These are phyloP conservation scores for Metschnikowia borealis DNA, from an alignment of 805 yeast genomes.

Conservation along the genomic window DNA sequence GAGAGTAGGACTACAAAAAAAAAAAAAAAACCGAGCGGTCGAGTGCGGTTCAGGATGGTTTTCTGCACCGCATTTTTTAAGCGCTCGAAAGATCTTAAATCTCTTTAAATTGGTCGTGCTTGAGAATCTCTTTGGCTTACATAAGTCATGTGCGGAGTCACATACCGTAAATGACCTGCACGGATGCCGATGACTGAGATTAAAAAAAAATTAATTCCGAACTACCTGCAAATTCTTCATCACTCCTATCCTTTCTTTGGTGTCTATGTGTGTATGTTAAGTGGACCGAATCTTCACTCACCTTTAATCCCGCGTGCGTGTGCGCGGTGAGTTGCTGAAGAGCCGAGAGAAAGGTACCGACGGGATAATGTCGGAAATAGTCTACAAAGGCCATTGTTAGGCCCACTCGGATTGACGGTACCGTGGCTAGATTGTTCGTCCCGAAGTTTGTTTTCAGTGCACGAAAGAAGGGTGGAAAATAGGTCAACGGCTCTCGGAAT, in stretches of 20 bases:
- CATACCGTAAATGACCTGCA: slow-evolving; percentile 1
- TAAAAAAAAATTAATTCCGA: not conserved
- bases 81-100: slow-evolving; percentile 6
- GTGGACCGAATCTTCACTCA: not conserved
- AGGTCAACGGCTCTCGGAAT: not conserved
- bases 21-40: slow-evolving; percentile 2
- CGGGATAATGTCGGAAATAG: not conserved
- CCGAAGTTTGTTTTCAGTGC: not conserved
- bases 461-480: not conserved
- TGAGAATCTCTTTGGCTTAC: not conserved
- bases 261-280: not conserved
- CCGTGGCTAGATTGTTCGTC: not conserved
- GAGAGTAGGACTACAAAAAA: not conserved
- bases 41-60: slow-evolving; percentile 5
- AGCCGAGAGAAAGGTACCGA: not conserved
- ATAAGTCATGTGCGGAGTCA: slow-evolving; percentile 1
- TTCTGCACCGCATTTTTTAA: slow-evolving; percentile 4
- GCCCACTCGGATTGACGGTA: not conserved
- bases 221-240: not conserved
- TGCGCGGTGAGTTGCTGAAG: not conserved
- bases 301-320: not conserved
- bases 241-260: not conserved
- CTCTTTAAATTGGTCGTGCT: not conserved
- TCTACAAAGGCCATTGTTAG: not conserved
- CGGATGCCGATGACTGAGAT: not conserved